Conservation (phyloP, 2,329 filamentous ascomycete genomes). For the Cladophialophora bantiana region DNA sequence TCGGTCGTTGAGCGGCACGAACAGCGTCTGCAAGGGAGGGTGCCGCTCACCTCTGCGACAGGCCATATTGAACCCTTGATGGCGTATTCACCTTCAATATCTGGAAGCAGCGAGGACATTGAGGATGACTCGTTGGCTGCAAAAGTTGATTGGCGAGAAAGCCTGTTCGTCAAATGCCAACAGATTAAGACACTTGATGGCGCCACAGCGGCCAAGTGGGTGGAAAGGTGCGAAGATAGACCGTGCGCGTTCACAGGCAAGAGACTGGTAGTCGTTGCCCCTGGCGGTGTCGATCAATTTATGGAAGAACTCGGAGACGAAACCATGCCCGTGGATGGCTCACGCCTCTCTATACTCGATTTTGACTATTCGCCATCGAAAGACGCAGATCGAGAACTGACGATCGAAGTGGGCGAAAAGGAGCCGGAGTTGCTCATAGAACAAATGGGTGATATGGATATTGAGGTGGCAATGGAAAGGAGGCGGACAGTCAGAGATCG, state of each 20-base stretch:
- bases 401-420: conserved; percentile 75
- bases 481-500: conserved; percentile 63
- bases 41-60: conserved; percentile 38
- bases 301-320: conserved; percentile 69
- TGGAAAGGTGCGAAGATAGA: conserved; percentile 64
- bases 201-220: conserved; percentile 75
- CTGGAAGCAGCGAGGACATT: conserved; percentile 39
- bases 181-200: conserved; percentile 71
- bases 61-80: conserved; percentile 40
- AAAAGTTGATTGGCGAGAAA: conserved; percentile 68
- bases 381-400: conserved; percentile 65
- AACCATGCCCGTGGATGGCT: conserved; percentile 78
- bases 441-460: conserved; percentile 74
- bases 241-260: conserved; percentile 41
- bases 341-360: conserved; percentile 74
- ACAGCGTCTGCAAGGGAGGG: conserved; percentile 30
- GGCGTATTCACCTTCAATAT: conserved; percentile 42
- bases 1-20: conserved; percentile 41
- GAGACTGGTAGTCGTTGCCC: conserved; percentile 72
- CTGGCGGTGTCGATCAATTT: conserved; percentile 68
- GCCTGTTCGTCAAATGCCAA: conserved; percentile 72
- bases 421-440: conserved; percentile 75
- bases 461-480: conserved; percentile 79
- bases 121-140: conserved; percentile 44
- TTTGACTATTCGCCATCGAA: conserved; percentile 70